phyloP scores from a whole-genome alignment of 225 moss, liverwort and hornwort species.

The Takakia lepidozioides region DNA sequence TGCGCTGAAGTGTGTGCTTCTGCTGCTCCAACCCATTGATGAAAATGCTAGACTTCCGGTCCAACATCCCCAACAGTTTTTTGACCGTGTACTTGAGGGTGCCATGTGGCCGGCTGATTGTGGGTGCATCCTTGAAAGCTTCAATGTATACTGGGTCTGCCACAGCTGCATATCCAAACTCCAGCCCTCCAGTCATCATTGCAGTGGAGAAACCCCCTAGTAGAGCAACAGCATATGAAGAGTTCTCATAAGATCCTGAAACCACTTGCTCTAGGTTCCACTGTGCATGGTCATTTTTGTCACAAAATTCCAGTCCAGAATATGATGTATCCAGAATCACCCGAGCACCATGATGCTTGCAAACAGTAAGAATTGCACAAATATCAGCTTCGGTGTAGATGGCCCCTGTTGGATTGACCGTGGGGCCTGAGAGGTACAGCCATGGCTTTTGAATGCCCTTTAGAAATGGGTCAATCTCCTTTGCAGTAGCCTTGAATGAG shows the following conservation, averaged over 20 bases:
- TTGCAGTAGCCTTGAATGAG: constrained; percentile 60
- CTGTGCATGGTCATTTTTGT: constrained; percentile 5
- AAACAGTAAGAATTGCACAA: constrained; percentile 53
- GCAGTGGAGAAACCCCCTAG: constrained; percentile 71
- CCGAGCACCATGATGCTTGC: constrained; percentile 55
- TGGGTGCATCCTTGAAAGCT: constrained; percentile 80
- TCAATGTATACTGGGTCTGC: constrained; percentile 61
- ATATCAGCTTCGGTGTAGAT: constrained; percentile 65
- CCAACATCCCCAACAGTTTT: constrained; percentile 73
- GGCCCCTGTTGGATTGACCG: constrained; percentile 70
- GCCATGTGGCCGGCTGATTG: constrained; percentile 82
- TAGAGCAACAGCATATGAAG: constrained; percentile 52
- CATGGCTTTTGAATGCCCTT: constrained; percentile 57
- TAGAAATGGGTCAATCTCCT: constrained; percentile 42
- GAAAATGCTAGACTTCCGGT: constrained; percentile 48
- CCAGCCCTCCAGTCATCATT: constrained; percentile 84
- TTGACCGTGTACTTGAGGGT: constrained; percentile 85
- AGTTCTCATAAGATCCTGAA: constrained; percentile 12
- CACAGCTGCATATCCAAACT: constrained; percentile 83
- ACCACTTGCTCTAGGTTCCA: constrained; percentile 61
- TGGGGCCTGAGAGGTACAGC: constrained; percentile 90
- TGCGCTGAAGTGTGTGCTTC: constrained; percentile 50
- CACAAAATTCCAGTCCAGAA: constrained; percentile 74
- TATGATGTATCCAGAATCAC: constrained; percentile 81
- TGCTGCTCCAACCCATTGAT: constrained; percentile 47